Evolutionary conservation across 768 basidiomycete species (phyloP), one percentile per base, ranked within the genome.

Genomic region (Tricholoma saponaceum): DNA sequence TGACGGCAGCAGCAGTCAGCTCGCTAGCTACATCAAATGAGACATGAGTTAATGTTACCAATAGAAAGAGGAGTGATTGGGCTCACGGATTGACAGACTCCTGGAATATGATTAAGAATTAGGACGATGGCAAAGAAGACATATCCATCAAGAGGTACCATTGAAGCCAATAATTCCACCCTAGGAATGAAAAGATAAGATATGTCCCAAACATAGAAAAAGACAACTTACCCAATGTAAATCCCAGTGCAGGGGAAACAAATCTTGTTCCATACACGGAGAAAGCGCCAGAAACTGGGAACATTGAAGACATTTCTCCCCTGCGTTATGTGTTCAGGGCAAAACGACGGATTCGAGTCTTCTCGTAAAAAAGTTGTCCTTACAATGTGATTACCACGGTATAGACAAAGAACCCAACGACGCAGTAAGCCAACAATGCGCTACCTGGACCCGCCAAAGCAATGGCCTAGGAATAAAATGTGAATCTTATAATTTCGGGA

Each of bases 271-370:
- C 83, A 58, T 85, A 83, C 20, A 74, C 71, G 16, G 84, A 80
- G 66, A 86, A 85, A 32, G 82, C 80, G 32, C 83, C 85, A 23
- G 82, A 81, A 23, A 86, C 81, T 0, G 83, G 84, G 57, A 76
- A 85, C 71, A 85, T 80, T 16, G 82, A 77, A 20, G 84, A 76
- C 85, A 89, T 86, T 65, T 87, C 85, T 10, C 85, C 85, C 30
- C 81, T 83, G 33, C 30, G 54, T 52, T 35, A 37, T 30, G 53
- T 20, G 12, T 28, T 51, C 22, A 26, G 28, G 8, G 39, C n/a
- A 33, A 13, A 12, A 53, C 26, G 43, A 12, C 16, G 54, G 8
- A 35, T n/a, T n/a, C n/a, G n/a, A n/a, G n/a, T 30, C 12, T 52
- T 41, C 32, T 52, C 30, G 23, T 3, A 33, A 32, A 12, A 44